These are phyloP conservation scores for Mortierella sp. DNA, from an alignment of 371 early-diverging fungal species.

Conservation along the genomic window DNA sequence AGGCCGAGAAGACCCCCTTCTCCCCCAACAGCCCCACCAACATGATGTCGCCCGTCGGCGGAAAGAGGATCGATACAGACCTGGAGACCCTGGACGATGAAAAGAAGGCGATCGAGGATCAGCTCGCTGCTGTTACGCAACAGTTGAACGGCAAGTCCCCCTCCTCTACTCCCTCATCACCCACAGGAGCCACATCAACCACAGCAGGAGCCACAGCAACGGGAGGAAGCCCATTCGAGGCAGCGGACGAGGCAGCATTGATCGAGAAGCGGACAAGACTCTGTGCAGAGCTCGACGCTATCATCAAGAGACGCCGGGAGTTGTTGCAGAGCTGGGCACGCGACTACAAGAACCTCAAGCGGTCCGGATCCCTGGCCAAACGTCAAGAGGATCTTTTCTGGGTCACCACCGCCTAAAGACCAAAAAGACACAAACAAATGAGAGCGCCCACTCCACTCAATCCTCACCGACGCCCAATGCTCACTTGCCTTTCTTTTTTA, in stretches of 20 bases:
- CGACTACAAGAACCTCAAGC: slow-evolving; percentile 57
- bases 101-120: slow-evolving; percentile 52
- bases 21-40: slow-evolving; percentile 2
- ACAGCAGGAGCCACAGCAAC: neutral
- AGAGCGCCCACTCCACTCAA: slow-evolving; percentile 5
- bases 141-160: slow-evolving; percentile 27
- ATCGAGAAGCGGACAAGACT: slow-evolving; percentile 29
- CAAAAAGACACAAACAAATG: neutral
- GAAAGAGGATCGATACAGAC: slow-evolving; percentile 52
- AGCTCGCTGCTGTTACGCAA: slow-evolving; percentile 37
- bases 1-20: slow-evolving; percentile 10
- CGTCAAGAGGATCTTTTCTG: slow-evolving; percentile 46
- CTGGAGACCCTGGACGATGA: slow-evolving; percentile 42
- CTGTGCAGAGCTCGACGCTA: slow-evolving; percentile 30
- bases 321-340: slow-evolving; percentile 54
- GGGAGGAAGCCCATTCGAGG: slow-evolving; percentile 8
- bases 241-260: slow-evolving; percentile 26
- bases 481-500: neutral
- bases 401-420: slow-evolving; percentile 49
- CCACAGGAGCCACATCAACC: neutral
- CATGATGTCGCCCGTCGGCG: slow-evolving; percentile 40
- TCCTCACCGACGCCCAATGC: slow-evolving; percentile 12
- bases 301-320: slow-evolving; percentile 50
- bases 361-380: slow-evolving; percentile 54
- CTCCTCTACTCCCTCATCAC: slow-evolving; percentile 20